Conservation (phyloP, 768 basidiomycete genomes). For the Panus rudis region DNA sequence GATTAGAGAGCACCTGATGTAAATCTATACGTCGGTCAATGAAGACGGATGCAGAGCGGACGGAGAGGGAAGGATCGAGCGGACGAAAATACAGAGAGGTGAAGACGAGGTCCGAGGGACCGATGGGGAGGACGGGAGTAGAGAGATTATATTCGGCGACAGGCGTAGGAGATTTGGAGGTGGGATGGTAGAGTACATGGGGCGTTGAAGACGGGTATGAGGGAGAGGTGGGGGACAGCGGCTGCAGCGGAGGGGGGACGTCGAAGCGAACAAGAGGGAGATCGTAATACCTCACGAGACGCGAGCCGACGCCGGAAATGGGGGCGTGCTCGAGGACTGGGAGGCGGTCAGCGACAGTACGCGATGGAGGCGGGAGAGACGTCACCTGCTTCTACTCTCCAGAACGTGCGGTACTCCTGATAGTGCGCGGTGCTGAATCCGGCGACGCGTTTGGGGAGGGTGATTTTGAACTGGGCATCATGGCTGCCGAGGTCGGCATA, state of each 20-base stretch:
- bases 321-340: conserved; percentile 64
- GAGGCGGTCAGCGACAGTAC: neutral
- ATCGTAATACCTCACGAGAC: conserved; percentile 65
- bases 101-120: conserved; percentile 67
- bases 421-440: conserved; percentile 68
- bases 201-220: conserved; percentile 29
- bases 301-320: conserved; percentile 57
- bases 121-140: conserved; percentile 51
- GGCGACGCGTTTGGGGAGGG: conserved; percentile 51
- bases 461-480: conserved; percentile 67
- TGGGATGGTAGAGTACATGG: conserved; percentile 30
- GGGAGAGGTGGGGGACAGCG: conserved; percentile 4
- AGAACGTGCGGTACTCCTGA: conserved; percentile 72
- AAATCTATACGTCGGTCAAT: conserved; percentile 70
- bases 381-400: conserved; percentile 79
- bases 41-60: conserved; percentile 57
- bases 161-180: conserved; percentile 50
- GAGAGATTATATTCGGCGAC: conserved; percentile 54
- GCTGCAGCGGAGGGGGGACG: conserved; percentile 33
- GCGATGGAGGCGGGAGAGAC: conserved; percentile 14
- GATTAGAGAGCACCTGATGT: conserved; percentile 29
- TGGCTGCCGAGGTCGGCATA: conserved; percentile 56
- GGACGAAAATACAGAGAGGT: conserved; percentile 59
- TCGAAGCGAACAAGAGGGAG: conserved; percentile 69
- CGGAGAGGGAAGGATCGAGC: conserved; percentile 44